Conservation (phyloP, 495 filamentous ascomycete genomes). For the Massariosphaeria phaeospora region DNA sequence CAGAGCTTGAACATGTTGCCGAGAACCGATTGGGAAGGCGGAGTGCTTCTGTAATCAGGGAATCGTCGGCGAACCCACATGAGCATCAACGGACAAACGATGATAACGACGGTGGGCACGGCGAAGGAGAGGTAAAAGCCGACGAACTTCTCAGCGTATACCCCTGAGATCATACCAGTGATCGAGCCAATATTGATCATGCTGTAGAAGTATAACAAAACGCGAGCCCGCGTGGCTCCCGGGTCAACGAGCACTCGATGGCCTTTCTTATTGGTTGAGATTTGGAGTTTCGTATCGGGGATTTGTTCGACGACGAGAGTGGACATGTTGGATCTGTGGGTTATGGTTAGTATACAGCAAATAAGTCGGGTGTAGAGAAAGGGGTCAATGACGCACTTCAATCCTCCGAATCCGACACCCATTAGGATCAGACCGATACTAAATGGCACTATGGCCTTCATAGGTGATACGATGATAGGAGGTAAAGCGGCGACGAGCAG, state of each 20-base stretch:
- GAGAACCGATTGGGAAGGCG: slow-evolving; percentile 24
- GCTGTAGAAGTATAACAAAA: slow-evolving; percentile 61
- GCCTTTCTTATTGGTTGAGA: slow-evolving; percentile 22
- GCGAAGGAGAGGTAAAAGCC: slow-evolving; percentile 61
- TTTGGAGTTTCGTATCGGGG: slow-evolving; percentile 37
- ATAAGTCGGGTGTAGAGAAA: too few species aligned
- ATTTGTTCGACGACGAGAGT: slow-evolving; percentile 58
- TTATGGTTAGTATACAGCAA: too few species aligned
- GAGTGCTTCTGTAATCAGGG: slow-evolving; percentile 15
- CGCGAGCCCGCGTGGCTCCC: slow-evolving; percentile 52
- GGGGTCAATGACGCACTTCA: too few species aligned
- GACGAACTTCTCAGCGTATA: slow-evolving; percentile 66
- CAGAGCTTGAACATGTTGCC: slow-evolving; percentile 18
- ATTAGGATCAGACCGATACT: slow-evolving; percentile 59
- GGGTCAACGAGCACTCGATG: slow-evolving; percentile 63
- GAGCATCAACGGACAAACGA: slow-evolving; percentile 10
- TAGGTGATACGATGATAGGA: slow-evolving; percentile 50
- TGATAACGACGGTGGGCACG: slow-evolving; percentile 26
- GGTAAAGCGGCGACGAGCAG: slow-evolving; percentile 61
- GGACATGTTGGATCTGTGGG: slow-evolving; percentile 54
- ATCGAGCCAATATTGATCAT: slow-evolving; percentile 67
- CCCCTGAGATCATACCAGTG: slow-evolving; percentile 52
- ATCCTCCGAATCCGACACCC: slow-evolving; percentile 59
- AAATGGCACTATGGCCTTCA: slow-evolving; percentile 54
- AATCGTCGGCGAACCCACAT: slow-evolving; percentile 17